phyloP scores from a whole-genome alignment of 78 protist genomes.

The Tieghemostelium lacteum region DNA sequence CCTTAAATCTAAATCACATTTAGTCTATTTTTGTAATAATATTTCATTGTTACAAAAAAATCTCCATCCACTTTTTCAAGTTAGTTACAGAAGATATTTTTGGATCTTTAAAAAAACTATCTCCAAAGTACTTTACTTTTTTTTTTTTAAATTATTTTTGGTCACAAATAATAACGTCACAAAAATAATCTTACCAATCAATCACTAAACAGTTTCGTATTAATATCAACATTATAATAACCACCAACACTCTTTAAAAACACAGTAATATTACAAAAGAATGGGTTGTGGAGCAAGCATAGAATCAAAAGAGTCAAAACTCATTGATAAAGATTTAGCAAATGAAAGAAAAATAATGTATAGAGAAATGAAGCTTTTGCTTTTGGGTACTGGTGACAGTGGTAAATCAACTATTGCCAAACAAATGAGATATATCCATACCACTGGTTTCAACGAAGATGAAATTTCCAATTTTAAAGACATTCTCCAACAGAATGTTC shows the following conservation, averaged over 20 bases:
- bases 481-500: constrained; percentile 82
- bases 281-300: constrained; percentile 60
- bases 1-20: too few relatives aligned
- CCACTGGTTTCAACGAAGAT: constrained; percentile 86
- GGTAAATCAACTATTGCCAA: constrained; percentile 97
- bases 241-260: neutral
- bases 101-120: too few relatives aligned
- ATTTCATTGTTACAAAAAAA: too few relatives aligned
- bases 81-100: too few relatives aligned
- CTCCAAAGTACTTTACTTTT: neutral
- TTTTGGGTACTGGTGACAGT: constrained; percentile 92
- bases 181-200: too few relatives aligned
- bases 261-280: neutral
- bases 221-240: too few relatives aligned
- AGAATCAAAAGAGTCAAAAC: constrained; percentile 10
- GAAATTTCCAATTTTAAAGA: constrained; percentile 78
- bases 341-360: neutral
- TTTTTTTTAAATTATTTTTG: too few relatives aligned
- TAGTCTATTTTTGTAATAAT: too few relatives aligned
- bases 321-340: constrained; percentile 36
- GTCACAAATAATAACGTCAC: too few relatives aligned
- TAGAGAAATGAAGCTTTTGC: constrained; percentile 61
- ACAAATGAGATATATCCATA: constrained; percentile 93
- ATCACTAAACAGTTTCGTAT: too few relatives aligned
- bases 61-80: too few relatives aligned